Base-by-base conservation (phyloP, 805 yeast genomes). In the Barnettozyma californica region DNA sequence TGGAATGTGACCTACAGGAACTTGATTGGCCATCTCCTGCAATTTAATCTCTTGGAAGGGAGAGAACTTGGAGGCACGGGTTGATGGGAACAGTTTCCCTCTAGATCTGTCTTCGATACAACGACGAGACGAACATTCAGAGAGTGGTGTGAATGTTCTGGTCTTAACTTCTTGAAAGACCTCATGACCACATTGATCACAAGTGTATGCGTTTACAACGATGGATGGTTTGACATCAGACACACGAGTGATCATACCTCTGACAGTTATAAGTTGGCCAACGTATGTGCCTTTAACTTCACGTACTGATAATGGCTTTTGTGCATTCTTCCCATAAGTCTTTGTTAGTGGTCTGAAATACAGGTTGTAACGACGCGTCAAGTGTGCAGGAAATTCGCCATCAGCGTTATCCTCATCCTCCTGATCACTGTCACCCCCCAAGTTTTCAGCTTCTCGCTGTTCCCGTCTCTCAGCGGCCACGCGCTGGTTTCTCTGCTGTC, bases 1-100 rank as follows among this genome's bases (percentile, higher is more conserved):
- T 43, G 99, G 99, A 54, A 94, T 94, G 66, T 92, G 97, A 46
- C 99, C 99, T 26, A 91, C 92, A 1, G 99, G 99, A 16, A 94
- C 99, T 69, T 94, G 99, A 55, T 84, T 84, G 5, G 98, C 87
- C 64, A 92, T 72, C 68, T 94, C 99, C 71, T 94, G 99, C 53
- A 94, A 76, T 61, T 88, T 84, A 48, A 91, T 94, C 61, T 94
- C 99, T 70, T 94, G 99, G 75, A 91, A 94, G 7, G 96, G 87
- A 47, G 85, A 76, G 62, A 95, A 94, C 68, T 94, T 94, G 29
- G 97, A 90, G 3, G 99, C 99, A 59, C 99, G 79, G 11, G 98
- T 90, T 41, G 92, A 80, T 80, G 91, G 87, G 66, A 86, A 89
- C 45, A 94, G 74, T 69, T 88, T 90, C 49, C 99, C 99, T 64